Evolutionary conservation across 2,329 filamentous ascomycete genomes (phyloP).

Genomic region (Dactylellina cionopaga): DNA sequence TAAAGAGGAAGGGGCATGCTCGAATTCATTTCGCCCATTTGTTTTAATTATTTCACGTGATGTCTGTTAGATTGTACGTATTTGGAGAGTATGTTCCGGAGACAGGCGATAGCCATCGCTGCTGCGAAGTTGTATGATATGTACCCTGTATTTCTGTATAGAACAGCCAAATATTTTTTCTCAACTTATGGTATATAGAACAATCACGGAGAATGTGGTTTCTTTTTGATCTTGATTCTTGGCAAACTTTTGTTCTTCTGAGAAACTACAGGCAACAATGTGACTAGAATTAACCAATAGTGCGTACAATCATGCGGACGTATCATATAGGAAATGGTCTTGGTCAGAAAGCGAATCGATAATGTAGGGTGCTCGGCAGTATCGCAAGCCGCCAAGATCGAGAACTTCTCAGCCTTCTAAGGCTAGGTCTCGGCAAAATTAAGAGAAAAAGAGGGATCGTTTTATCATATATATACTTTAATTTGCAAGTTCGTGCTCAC

Average conservation of each 20-base stretch:
- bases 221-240: too few relatives aligned
- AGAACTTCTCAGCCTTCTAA: background rate
- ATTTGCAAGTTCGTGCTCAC: background rate
- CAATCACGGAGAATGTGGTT: slow-evolving; percentile 7
- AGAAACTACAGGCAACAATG: background rate
- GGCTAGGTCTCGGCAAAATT: background rate
- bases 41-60: background rate
- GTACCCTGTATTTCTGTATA: slow-evolving; percentile 53
- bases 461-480: slow-evolving; percentile 1
- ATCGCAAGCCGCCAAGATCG: background rate
- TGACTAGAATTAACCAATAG: slow-evolving; percentile 33
- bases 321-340: background rate
- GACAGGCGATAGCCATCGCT: slow-evolving; percentile 5
- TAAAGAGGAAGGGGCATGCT: background rate
- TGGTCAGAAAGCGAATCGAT: too few relatives aligned
- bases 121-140: slow-evolving; percentile 26
- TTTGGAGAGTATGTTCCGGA: background rate
- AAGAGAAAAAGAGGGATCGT: background rate
- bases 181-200: slow-evolving; percentile 25
- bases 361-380: too few relatives aligned
- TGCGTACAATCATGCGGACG: slow-evolving; percentile 22
- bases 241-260: slow-evolving; percentile 6
- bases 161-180: slow-evolving; percentile 22
- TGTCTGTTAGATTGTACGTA: background rate
- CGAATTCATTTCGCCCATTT: background rate